These are phyloP conservation scores for Euphorbia tirucalli DNA, from an alignment of 345 rosid species.

Conservation along the genomic window DNA sequence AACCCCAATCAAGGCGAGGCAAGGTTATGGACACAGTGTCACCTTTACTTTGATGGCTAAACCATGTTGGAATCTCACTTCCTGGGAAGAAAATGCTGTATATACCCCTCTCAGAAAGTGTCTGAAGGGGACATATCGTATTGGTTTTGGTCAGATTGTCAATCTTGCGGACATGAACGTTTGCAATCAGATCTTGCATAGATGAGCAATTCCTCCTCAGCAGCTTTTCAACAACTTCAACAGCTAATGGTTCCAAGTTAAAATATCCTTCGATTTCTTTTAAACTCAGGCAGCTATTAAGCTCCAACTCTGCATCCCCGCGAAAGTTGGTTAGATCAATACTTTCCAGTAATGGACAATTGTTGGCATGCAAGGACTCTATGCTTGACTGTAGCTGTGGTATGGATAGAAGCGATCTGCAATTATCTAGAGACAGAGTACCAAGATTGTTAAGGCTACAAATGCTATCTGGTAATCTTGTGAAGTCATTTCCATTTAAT, in stretches of 20 bases:
- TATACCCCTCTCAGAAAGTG: conserved; percentile 6
- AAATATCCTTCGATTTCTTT: conserved; percentile 11
- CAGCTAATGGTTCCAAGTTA: conserved; percentile 15
- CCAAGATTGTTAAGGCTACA: conserved; percentile 3
- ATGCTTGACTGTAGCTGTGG: conserved; percentile 17
- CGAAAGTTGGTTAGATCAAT: conserved; percentile 7
- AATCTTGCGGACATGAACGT: background rate
- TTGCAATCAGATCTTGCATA: background rate
- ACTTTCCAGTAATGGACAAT: background rate
- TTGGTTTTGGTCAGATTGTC: conserved; percentile 3
- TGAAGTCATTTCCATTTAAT: conserved; percentile 18
- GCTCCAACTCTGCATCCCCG: background rate
- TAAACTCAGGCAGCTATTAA: conserved; percentile 6
- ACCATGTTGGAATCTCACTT: conserved; percentile 13
- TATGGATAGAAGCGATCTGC: conserved; percentile 3
- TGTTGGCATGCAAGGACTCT: conserved; percentile 1
- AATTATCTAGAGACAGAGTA: background rate
- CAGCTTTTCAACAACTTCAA: conserved; percentile 4
- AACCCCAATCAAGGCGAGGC: conserved; percentile 2
- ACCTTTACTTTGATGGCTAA: conserved; percentile 9
- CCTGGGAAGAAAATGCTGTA: conserved; percentile 7
- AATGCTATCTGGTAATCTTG: conserved; percentile 11
- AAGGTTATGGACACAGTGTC: background rate
- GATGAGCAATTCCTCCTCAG: background rate
- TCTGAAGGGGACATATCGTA: conserved; percentile 9